These are phyloP conservation scores for Barnettozyma salicaria DNA, from an alignment of 805 yeast genomes.

Conservation along the genomic window DNA sequence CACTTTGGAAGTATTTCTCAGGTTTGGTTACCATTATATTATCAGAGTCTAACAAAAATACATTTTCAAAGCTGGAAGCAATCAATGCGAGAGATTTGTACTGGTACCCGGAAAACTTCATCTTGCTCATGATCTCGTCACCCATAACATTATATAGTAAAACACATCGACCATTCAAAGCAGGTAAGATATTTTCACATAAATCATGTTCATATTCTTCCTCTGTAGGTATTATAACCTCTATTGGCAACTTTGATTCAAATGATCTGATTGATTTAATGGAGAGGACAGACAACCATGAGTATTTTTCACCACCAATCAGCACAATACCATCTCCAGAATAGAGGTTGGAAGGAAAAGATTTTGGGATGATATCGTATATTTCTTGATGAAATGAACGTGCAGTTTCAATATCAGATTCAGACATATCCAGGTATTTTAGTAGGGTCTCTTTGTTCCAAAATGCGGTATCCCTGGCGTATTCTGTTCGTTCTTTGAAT, in stretches of 20 bases:
- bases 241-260: conserved; percentile 60
- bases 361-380: conserved; percentile 5
- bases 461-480: conserved; percentile 38
- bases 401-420: conserved; percentile 2
- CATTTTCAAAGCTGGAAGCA: conserved; percentile 70
- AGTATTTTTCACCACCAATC: conserved; percentile 50
- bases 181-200: conserved; percentile 56
- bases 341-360: conserved; percentile 8
- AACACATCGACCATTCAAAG: conserved; percentile 57
- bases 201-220: conserved; percentile 64
- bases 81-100: conserved; percentile 67
- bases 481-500: conserved; percentile 33
- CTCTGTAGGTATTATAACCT: conserved; percentile 58
- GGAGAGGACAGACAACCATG: conserved; percentile 47
- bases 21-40: conserved; percentile 48
- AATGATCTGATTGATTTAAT: conserved; percentile 42
- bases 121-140: conserved; percentile 39
- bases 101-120: conserved; percentile 58
- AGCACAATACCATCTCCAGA: conserved; percentile 21
- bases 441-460: conserved; percentile 31
- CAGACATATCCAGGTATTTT: conserved; percentile 6
- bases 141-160: conserved; percentile 59
- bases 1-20: conserved; percentile 37
- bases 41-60: conserved; percentile 72
- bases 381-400: conserved; percentile 6